Conservation (phyloP, 768 basidiomycete species). For the Clavaria fumosa region DNA sequence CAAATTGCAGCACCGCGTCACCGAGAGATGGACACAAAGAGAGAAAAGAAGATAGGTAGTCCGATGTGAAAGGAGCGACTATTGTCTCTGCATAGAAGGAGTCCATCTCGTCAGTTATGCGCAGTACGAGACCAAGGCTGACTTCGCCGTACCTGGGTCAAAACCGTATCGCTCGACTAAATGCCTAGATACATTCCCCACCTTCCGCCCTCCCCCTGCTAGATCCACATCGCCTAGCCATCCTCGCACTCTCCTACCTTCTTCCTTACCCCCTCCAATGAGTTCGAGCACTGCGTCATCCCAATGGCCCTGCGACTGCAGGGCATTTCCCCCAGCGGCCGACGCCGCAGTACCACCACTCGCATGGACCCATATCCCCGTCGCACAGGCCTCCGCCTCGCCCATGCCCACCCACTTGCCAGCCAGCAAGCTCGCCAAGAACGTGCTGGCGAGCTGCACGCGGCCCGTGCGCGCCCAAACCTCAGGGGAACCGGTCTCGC, state of each 20-base stretch:
- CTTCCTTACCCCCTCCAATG: conserved; percentile 61
- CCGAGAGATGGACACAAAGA: conserved; percentile 56
- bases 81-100: conserved; percentile 45
- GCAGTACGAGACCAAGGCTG: not conserved
- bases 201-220: conserved; percentile 44
- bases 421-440: conserved; percentile 52
- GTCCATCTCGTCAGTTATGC: not conserved
- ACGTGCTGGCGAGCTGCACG: conserved; percentile 63
- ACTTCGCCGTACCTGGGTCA: conserved; percentile 37
- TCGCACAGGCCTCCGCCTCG: conserved; percentile 64
- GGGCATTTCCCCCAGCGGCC: conserved; percentile 6
- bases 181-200: conserved; percentile 57
- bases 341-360: conserved; percentile 11
- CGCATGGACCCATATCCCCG: conserved; percentile 67
- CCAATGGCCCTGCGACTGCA: conserved; percentile 41
- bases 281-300: conserved; percentile 68
- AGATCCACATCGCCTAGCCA: conserved; percentile 78
- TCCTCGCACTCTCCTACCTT: conserved; percentile 51
- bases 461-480: conserved; percentile 69
- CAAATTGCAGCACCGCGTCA: conserved; percentile 67
- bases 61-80: conserved; percentile 62
- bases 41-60: conserved; percentile 62
- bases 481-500: conserved; percentile 64
- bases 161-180: conserved; percentile 72
- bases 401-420: conserved; percentile 61